Evolutionary conservation across 2,329 filamentous ascomycete species (phyloP).

Genomic region (Juglanconis sp.): DNA sequence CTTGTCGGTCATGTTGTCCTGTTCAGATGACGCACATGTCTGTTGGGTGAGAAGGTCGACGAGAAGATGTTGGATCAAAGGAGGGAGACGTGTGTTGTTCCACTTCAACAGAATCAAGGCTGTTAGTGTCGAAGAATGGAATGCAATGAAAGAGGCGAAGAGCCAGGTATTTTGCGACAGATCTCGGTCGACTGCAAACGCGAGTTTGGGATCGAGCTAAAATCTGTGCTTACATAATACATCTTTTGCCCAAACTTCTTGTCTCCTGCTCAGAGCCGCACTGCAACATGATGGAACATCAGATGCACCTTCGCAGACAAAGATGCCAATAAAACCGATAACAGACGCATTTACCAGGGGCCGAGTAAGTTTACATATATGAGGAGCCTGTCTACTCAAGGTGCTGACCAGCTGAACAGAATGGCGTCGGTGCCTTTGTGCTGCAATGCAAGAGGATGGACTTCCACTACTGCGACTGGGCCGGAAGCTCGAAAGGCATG

Average conservation of each 20-base stretch:
- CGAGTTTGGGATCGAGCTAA: slow-evolving; percentile 9
- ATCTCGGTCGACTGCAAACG: slow-evolving; percentile 2
- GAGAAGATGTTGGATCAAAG: neutral
- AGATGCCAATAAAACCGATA: slow-evolving; percentile 52
- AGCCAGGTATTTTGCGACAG: slow-evolving; percentile 9
- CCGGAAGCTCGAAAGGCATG: slow-evolving; percentile 90
- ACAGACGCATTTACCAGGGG: slow-evolving; percentile 50
- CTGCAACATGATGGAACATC: neutral
- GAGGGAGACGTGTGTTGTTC: neutral
- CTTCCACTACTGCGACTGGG: slow-evolving; percentile 97
- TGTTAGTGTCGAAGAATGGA: neutral
- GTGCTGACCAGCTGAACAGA: slow-evolving; percentile 50
- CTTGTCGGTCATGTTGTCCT: slow-evolving; percentile 99
- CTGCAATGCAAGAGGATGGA: slow-evolving; percentile 94
- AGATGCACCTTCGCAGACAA: slow-evolving; percentile 30
- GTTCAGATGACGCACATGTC: slow-evolving; percentile 23
- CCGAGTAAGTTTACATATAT: slow-evolving; percentile 40
- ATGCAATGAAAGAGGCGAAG: neutral
- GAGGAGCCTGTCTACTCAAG: too few relatives aligned
- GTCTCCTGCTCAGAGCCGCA: neutral
- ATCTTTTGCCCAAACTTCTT: slow-evolving; percentile 3
- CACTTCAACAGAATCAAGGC: neutral
- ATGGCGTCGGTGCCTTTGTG: slow-evolving; percentile 95
- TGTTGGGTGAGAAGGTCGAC: neutral
- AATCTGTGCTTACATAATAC: slow-evolving; percentile 10